Conservation (phyloP, 306 rosid genomes). For the barrel medic (Medicago truncatula) region MtrunA17r5.0-ANR NC_053048.1:50620501-50621000, state of each 20-base stretch:
- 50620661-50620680: neutral
- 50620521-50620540: too few relatives aligned
- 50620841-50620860: conserved; percentile 33
- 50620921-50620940: conserved; percentile 23
- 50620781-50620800: neutral
- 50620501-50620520: too few relatives aligned
- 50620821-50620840: conserved; percentile 42
- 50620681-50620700: neutral
- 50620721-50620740: neutral
- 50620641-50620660: neutral
- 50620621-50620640: neutral
- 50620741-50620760: neutral
- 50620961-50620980: conserved; percentile 39
- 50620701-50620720: neutral
- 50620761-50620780: neutral
- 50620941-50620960: neutral
- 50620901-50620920: conserved; percentile 2
- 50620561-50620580: too few relatives aligned
- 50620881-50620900: conserved; percentile 43
- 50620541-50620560: neutral
- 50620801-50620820: neutral
- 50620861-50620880: conserved; percentile 26
- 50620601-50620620: neutral
- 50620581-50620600: neutral
- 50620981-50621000: conserved; percentile 9